phyloP scores from a whole-genome alignment of 2,329 filamentous ascomycete species.

The Periconia macrospinosa region DNA sequence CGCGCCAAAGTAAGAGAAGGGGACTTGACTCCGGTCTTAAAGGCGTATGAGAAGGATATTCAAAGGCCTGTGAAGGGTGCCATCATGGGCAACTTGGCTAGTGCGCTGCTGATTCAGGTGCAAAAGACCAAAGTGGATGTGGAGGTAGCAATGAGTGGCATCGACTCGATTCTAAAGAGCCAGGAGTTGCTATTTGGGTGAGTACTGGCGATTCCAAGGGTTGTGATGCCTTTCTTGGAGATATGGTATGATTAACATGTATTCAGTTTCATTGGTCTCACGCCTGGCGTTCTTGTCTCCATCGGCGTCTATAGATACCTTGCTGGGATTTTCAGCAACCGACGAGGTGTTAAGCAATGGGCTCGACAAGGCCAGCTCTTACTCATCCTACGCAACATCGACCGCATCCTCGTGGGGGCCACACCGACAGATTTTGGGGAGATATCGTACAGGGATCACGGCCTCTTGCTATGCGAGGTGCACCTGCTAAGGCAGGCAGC shows the following conservation, averaged over 20 bases:
- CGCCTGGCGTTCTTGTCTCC: constrained; percentile 86
- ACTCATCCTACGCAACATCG: constrained; percentile 82
- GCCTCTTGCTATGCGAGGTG: constrained; percentile 84
- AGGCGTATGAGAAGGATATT: constrained; percentile 88
- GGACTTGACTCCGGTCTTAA: constrained; percentile 88
- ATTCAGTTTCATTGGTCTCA: constrained; percentile 82
- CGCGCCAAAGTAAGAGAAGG: constrained; percentile 82
- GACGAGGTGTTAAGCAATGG: constrained; percentile 67
- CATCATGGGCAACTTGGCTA: constrained; percentile 81
- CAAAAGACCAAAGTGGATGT: constrained; percentile 99
- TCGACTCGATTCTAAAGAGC: constrained; percentile 90
- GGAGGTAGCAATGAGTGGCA: constrained; percentile 92
- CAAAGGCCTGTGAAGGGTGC: constrained; percentile 80
- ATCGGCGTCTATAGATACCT: constrained; percentile 76
- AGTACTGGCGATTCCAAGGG: constrained; percentile 8
- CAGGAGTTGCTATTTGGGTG: constrained; percentile 91
- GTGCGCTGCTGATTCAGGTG: constrained; percentile 90
- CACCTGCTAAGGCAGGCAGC: constrained; percentile 77
- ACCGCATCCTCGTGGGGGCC: constrained; percentile 61
- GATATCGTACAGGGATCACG: constrained; percentile 89
- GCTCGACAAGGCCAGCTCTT: constrained; percentile 71
- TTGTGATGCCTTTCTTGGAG: too few relatives aligned
- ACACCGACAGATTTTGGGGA: constrained; percentile 70
- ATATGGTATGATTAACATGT: constrained; percentile 5
- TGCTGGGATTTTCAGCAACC: constrained; percentile 67